A percentile compares a stretch with the other conserved stretches of the same genome.
Conservation (phyloP, 2,329 filamentous ascomycete genomes). For the Microsporum ferrugineum region DNA sequence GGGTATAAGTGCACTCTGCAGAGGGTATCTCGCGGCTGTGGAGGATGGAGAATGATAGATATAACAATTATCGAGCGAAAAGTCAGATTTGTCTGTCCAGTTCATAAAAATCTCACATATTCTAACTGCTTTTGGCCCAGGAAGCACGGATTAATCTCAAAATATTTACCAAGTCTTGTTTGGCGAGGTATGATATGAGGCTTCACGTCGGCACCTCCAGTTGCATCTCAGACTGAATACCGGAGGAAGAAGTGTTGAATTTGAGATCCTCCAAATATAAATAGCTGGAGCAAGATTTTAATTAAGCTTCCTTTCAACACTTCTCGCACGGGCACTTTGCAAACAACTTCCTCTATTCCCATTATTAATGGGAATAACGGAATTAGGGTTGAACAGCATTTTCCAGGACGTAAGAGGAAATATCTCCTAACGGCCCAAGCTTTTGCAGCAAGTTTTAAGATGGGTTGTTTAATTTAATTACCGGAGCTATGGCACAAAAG, state of each 20-base stretch:
- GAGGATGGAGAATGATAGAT: too few species aligned
- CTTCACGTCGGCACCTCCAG: too few species aligned
- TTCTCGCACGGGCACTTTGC: not conserved
- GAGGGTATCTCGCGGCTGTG: too few species aligned
- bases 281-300: not conserved
- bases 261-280: not conserved
- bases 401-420: not conserved
- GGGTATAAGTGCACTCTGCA: too few species aligned
- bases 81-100: too few species aligned
- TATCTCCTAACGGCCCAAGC: conserved; percentile 1
- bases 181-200: too few species aligned
- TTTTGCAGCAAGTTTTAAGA: not conserved
- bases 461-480: not conserved
- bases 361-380: not conserved
- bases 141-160: too few species aligned
- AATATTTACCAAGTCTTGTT: too few species aligned
- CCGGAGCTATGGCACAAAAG: not conserved
- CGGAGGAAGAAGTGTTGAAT: not conserved
- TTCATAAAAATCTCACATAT: too few species aligned
- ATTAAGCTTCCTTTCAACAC: not conserved
- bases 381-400: not conserved
- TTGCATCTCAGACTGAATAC: too few species aligned
- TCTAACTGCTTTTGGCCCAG: too few species aligned
- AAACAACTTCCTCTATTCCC: not conserved
- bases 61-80: too few species aligned